phyloP scores from a whole-genome alignment of 306 rosid species.

The Acmispon strigosus region DNA sequence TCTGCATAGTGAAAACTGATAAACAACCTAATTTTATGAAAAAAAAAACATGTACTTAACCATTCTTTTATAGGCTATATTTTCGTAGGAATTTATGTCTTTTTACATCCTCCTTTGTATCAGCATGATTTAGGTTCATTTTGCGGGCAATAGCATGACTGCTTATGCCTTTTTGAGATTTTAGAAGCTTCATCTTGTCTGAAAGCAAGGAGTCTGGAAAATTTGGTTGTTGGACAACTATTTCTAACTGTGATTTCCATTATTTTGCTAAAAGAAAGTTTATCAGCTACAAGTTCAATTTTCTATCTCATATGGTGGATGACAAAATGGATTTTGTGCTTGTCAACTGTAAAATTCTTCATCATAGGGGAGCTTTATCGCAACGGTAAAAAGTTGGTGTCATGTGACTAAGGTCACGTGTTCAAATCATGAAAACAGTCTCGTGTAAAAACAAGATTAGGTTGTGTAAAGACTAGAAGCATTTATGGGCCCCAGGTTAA shows the following conservation, averaged over 20 bases:
- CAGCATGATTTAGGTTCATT: slow-evolving; percentile 3
- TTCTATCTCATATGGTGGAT: neutral
- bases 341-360: neutral
- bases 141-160: neutral
- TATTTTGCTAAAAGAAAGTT: neutral
- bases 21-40: neutral
- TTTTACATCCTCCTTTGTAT: neutral
- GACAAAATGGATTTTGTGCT: neutral
- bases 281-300: neutral
- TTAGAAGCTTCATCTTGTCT: neutral
- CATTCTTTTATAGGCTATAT: slow-evolving; percentile 17
- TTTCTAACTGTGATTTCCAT: slow-evolving; percentile 4
- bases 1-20: slow-evolving; percentile 45
- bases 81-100: slow-evolving; percentile 6
- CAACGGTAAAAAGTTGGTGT: no score
- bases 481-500: neutral
- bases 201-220: neutral
- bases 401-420: no score
- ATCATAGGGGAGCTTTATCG: no score
- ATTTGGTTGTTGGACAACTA: slow-evolving; percentile 11
- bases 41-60: neutral
- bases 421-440: no score
- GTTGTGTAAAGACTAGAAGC: no score
- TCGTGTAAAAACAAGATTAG: no score
- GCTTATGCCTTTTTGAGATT: neutral